A percentile compares a stretch with the other conserved stretches of the same genome.
Evolutionary conservation across 768 basidiomycete genomes (phyloP).

Genomic region (Xerocomellus amylosporus): DNA sequence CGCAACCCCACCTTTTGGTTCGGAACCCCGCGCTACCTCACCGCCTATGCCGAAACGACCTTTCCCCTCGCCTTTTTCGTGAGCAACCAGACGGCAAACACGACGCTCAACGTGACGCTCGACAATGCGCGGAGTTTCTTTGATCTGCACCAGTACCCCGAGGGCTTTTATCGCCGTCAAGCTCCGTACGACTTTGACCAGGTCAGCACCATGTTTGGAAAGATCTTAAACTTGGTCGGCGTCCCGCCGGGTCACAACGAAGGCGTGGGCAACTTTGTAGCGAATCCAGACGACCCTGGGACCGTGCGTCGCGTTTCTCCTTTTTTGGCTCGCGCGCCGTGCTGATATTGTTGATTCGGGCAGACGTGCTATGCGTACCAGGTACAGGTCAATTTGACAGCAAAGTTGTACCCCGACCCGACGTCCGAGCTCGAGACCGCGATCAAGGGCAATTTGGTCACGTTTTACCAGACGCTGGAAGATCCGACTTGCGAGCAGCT

Average conservation of each 20-base stretch:
- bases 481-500: slow-evolving; percentile 14
- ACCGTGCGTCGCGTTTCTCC: slow-evolving; percentile 5
- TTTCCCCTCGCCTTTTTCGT: slow-evolving; percentile 27
- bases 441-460: slow-evolving; percentile 22
- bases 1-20: slow-evolving; percentile 23
- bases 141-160: slow-evolving; percentile 14
- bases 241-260: slow-evolving; percentile 20
- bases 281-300: slow-evolving; percentile 8
- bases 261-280: slow-evolving; percentile 16
- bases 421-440: slow-evolving; percentile 16
- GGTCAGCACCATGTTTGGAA: background rate
- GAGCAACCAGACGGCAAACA: slow-evolving; percentile 20
- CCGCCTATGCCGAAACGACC: slow-evolving; percentile 20
- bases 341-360: background rate
- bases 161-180: slow-evolving; percentile 19
- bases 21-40: slow-evolving; percentile 19
- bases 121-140: slow-evolving; percentile 21
- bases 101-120: slow-evolving; percentile 14
- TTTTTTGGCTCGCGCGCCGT: background rate
- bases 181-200: slow-evolving; percentile 6
- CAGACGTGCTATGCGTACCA: slow-evolving; percentile 21
- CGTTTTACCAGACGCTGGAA: slow-evolving; percentile 10
- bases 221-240: background rate
- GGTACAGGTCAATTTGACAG: slow-evolving; percentile 16
- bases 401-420: slow-evolving; percentile 22